These are phyloP conservation scores for Limtongia smithiae DNA, from an alignment of 805 yeast genomes.

Conservation along the genomic window DNA sequence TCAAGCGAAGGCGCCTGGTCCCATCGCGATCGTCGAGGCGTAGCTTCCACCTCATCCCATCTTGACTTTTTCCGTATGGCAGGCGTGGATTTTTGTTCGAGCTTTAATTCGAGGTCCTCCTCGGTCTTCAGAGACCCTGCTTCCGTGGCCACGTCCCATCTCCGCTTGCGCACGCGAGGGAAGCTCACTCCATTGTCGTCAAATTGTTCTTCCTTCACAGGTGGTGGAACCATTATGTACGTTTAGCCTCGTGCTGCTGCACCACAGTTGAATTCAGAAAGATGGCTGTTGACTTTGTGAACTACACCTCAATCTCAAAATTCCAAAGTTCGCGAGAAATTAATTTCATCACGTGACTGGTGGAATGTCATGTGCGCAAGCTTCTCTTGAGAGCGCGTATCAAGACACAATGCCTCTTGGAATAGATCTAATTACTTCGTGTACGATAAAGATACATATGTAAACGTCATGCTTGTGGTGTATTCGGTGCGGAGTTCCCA, in stretches of 20 bases:
- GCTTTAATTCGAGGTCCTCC: slow-evolving; percentile 32
- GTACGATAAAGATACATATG: too few species aligned
- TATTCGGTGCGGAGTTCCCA: too few species aligned
- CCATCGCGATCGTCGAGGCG: slow-evolving; percentile 35
- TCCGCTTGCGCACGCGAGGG: slow-evolving; percentile 31
- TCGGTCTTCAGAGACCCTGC: slow-evolving; percentile 22
- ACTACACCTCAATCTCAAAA: too few species aligned
- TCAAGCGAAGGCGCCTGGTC: slow-evolving; percentile 34
- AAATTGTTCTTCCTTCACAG: slow-evolving; percentile 10
- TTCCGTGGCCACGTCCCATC: slow-evolving; percentile 35
- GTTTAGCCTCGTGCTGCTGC: too few species aligned
- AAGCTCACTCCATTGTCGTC: slow-evolving; percentile 2
- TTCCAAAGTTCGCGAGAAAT: too few species aligned
- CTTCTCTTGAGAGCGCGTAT: too few species aligned
- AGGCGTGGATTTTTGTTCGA: slow-evolving; percentile 35
- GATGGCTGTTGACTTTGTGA: not conserved
- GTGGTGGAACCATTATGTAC: slow-evolving; percentile 10
- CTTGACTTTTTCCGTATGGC: slow-evolving; percentile 26
- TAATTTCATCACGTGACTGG: too few species aligned
- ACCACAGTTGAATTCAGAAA: too few species aligned
- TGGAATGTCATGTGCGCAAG: too few species aligned
- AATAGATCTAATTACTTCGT: too few species aligned
- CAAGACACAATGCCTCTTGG: too few species aligned
- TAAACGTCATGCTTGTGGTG: too few species aligned
- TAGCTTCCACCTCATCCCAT: slow-evolving; percentile 29